Evolutionary conservation across 805 yeast genomes (phyloP), one percentile per base, ranked within the genome.

Genomic region (Blastobotrys muscicola): DNA sequence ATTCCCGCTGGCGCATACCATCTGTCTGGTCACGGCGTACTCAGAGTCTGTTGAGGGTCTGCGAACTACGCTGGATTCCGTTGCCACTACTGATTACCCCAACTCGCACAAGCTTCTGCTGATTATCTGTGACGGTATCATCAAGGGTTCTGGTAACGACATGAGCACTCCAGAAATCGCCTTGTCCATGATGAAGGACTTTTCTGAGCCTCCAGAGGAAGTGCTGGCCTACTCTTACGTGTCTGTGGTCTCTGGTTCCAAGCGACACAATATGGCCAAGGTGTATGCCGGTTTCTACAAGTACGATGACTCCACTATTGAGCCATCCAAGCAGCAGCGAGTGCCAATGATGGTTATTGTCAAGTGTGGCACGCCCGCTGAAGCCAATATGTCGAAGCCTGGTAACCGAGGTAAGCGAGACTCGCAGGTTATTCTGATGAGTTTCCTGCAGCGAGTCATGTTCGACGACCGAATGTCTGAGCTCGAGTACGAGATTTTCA

Each of bases 181-280:
- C 13, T 64, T 92, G 48, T 76, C 75, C 36, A 80, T 92, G 89
- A 85, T 92, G 92, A 75, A 80, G 8, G 86, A 82, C 55, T 75
- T 87, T 53, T 71, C 76, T 6, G 69, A 73, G 31, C 83, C 85
- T 0, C 73, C 71, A 8, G 94, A 85, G 13, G 79, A 85, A 11
- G 96, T 86, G 4, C 65, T 75, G 57, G 75, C 97, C 0, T 72
- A 78, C 56, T 87, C 97, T 0, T 90, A 92, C 60, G 95, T 92
- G 32, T 94, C 97, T 6, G 97, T 92, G 34, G 95, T 95, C 2
- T 83, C 83, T 54, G 98, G 98, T 53, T 55, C 84, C 3, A 92
- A 86, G 66, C 81, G 98, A 60, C 98, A 92, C 59, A 92, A 92
- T 61, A 87, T 89, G 95, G 97, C 98, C 26, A 90, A 89, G 64